Conservation (phyloP, 257 asterid species). For the Fraxinus pennsylvanica region DNA sequence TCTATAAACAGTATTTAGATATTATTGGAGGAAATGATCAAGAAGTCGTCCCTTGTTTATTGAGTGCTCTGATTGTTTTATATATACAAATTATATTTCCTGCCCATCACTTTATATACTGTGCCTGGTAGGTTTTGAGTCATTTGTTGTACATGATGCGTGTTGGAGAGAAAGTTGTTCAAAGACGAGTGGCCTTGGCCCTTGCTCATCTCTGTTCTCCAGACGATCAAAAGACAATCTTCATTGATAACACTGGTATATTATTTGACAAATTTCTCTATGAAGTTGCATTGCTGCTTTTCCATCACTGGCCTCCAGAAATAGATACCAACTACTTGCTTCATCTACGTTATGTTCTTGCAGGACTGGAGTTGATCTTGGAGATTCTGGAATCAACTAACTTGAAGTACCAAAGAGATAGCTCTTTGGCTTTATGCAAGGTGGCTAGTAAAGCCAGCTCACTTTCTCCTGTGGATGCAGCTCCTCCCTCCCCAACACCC, state of each 20-base stretch:
- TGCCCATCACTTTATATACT: neutral
- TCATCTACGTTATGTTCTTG: slow-evolving; percentile 29
- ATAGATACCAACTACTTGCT: slow-evolving; percentile 4
- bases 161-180: slow-evolving; percentile 66
- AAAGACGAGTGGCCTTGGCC: slow-evolving; percentile 88
- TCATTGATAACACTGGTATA: slow-evolving; percentile 77
- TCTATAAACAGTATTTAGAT: neutral
- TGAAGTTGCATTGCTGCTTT: slow-evolving; percentile 24
- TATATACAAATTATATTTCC: neutral
- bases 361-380: slow-evolving; percentile 79
- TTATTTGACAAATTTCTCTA: slow-evolving; percentile 13
- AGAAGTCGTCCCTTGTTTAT: neutral
- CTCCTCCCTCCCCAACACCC: slow-evolving; percentile 95
- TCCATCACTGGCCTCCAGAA: slow-evolving; percentile 14
- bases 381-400: slow-evolving; percentile 75
- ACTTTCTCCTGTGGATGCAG: slow-evolving; percentile 84
- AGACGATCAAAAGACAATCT: slow-evolving; percentile 78
- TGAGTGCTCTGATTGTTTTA: neutral
- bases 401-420: slow-evolving; percentile 67
- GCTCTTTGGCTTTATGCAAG: slow-evolving; percentile 79
- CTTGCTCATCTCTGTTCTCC: slow-evolving; percentile 95
- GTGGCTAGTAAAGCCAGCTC: slow-evolving; percentile 81
- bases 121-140: slow-evolving; percentile 65
- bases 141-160: slow-evolving; percentile 90
- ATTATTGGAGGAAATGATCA: neutral